Percentiles rank a stretch among this genome's conserved stretches.
Evolutionary conservation across 768 basidiomycete species (phyloP).

Genomic region (Galerina sulciceps): DNA sequence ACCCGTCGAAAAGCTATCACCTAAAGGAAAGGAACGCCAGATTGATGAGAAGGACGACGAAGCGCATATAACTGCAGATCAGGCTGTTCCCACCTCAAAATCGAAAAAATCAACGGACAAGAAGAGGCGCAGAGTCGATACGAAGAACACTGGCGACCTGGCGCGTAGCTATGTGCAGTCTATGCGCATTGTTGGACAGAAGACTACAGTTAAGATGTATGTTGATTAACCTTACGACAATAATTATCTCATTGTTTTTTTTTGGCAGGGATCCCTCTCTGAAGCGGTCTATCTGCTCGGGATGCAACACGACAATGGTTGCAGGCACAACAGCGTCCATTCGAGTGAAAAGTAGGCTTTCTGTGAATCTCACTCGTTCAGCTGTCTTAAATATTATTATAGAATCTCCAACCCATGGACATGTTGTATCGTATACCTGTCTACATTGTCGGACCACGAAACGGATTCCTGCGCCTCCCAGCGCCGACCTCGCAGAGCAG

Average conservation of each 20-base stretch:
- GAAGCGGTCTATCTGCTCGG: conserved; percentile 81
- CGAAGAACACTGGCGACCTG: conserved; percentile 48
- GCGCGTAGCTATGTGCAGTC: conserved; percentile 65
- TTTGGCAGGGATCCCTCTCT: conserved; percentile 72
- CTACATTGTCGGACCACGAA: conserved; percentile 58
- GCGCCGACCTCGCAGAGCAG: background rate
- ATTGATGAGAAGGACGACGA: background rate
- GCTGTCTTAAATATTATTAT: background rate
- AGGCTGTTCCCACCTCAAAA: background rate
- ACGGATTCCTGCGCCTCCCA: conserved; percentile 67
- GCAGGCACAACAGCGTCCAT: conserved; percentile 71
- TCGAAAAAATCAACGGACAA: background rate
- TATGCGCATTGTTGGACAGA: conserved; percentile 76
- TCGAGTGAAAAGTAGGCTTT: conserved; percentile 62
- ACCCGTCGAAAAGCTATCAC: background rate
- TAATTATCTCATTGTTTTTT: background rate
- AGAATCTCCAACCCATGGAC: conserved; percentile 50
- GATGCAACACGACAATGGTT: conserved; percentile 65
- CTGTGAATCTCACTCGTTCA: background rate
- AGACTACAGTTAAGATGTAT: conserved; percentile 79
- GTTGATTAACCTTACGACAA: conserved; percentile 21
- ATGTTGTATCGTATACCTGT: conserved; percentile 64
- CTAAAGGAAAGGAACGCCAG: conserved; percentile 6
- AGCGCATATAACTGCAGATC: background rate
- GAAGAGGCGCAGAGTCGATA: conserved; percentile 33